Conservation (phyloP, 345 rosid species). For the Salix brachista region DNA sequence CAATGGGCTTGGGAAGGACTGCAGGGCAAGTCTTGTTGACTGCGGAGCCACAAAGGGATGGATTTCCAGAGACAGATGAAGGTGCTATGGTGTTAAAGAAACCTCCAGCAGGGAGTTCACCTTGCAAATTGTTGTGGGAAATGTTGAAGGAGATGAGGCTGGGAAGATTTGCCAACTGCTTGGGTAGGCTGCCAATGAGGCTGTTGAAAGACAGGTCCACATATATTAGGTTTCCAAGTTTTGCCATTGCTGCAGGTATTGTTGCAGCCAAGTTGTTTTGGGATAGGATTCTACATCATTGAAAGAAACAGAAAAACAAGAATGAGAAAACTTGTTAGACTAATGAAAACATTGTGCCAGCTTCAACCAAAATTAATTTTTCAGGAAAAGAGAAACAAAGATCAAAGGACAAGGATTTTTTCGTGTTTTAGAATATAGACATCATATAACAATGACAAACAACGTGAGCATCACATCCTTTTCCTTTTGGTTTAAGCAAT, state of each 20-base stretch:
- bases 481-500: not conserved
- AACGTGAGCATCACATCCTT: not conserved
- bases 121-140: slow-evolving; percentile 73
- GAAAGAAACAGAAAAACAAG: not conserved
- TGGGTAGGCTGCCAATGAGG: slow-evolving; percentile 63
- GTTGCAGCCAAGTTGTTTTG: slow-evolving; percentile 59
- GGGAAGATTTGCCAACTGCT: slow-evolving; percentile 74
- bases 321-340: not conserved
- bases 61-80: slow-evolving; percentile 63
- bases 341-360: not conserved
- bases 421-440: not conserved
- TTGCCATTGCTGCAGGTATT: slow-evolving; percentile 60
- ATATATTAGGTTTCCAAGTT: slow-evolving; percentile 48
- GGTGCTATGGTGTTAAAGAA: slow-evolving; percentile 80
- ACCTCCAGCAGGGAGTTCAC: slow-evolving; percentile 81
- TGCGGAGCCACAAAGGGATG: slow-evolving; percentile 77
- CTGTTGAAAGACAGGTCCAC: slow-evolving; percentile 70
- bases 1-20: slow-evolving; percentile 85
- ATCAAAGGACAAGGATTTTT: not conserved
- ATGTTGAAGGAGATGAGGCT: slow-evolving; percentile 69
- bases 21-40: slow-evolving; percentile 83
- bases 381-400: not conserved
- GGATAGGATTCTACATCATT: slow-evolving; percentile 55
- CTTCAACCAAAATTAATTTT: not conserved
- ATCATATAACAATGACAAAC: not conserved